Evolutionary conservation across 129 eudicot genomes (phyloP), one percentile per base, ranked within the genome.

Genomic region (Flaveria trinervia): DNA sequence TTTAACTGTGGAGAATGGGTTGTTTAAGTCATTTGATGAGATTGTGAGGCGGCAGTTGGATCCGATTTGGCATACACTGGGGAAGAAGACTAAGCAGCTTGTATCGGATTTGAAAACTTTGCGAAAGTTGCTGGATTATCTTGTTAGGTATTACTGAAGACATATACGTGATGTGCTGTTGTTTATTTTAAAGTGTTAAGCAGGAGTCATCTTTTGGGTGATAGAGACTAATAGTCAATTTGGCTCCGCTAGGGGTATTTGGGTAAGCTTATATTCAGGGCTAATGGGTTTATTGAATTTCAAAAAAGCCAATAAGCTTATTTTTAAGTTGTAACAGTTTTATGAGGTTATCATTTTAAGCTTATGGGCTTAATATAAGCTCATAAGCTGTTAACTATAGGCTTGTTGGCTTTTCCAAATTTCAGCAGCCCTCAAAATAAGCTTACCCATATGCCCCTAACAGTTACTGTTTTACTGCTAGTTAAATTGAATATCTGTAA

Each of bases 11-110:
- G 99, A 91, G 82, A 95, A 90, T 66, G 92, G 97, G 2, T 87
- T 95, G 86, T 95, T 91, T 59, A 95, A 95, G 89, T 91, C 97
- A 3, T 91, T 95, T 86, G 99, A 94, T 82, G 99, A 91, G 90
- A 94, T 94, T 79, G 87, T 91, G 60, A 87, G 96, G 77, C 79
- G 92, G 57, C 97, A 94, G 76, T 79, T 94, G 82, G 97, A 94
- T 83, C 99, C 99, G 3, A 94, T 94, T 61, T 94, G 97, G 97
- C 99, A 94, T 80, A 89, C 89, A 15, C 48, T 94, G 80, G 99
- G 99, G 82, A 94, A 91, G 87, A 94, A 87, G 83, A 94, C 99
- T 7, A 94, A 91, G 75, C 99, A 94, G 85, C 94, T 94, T 72
- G 96, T 94, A 65, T 87, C 96, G 25, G 99, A 94, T 85, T 86